phyloP scores from a whole-genome alignment of 1,284 basidiomycete species.

The Cutaneotrichosporon sp. region DNA sequence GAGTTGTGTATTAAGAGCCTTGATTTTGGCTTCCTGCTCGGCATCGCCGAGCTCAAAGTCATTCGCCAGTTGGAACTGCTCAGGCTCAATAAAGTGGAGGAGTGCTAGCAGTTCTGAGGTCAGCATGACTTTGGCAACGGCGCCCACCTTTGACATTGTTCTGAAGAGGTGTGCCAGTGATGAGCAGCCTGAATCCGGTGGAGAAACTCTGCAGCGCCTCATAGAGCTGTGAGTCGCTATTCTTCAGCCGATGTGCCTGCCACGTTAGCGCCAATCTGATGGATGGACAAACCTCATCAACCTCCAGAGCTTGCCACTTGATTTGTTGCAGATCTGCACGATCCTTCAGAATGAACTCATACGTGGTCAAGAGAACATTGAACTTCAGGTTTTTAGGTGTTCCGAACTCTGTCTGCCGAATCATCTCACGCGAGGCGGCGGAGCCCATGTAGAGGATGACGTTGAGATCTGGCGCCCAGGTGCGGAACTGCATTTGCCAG shows the following conservation, averaged over 20 bases:
- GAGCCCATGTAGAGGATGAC: conserved; percentile 96
- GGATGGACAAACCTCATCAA: conserved; percentile 69
- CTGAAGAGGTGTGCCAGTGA: conserved; percentile 96
- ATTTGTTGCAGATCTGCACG: conserved; percentile 81
- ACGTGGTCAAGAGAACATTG: conserved; percentile 96
- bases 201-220: conserved; percentile 86
- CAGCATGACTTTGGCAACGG: background rate
- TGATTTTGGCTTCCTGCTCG: conserved; percentile 91
- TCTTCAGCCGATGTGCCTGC: conserved; percentile 94
- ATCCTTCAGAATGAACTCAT: conserved; percentile 93
- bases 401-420: conserved; percentile 89
- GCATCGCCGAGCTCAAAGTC: conserved; percentile 91
- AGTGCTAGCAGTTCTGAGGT: conserved; percentile 79
- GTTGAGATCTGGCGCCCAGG: conserved; percentile 96
- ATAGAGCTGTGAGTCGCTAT: conserved; percentile 94
- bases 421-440: conserved; percentile 78
- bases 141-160: conserved; percentile 92
- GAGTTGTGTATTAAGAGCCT: conserved; percentile 87
- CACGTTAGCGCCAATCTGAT: background rate
- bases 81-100: conserved; percentile 99
- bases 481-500: conserved; percentile 92
- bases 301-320: conserved; percentile 94
- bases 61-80: conserved; percentile 82
- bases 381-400: conserved; percentile 74
- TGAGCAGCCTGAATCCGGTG: conserved; percentile 85